Base-by-base conservation (phyloP, 371 early-diverging fungal species). In the Circinella minor region DNA sequence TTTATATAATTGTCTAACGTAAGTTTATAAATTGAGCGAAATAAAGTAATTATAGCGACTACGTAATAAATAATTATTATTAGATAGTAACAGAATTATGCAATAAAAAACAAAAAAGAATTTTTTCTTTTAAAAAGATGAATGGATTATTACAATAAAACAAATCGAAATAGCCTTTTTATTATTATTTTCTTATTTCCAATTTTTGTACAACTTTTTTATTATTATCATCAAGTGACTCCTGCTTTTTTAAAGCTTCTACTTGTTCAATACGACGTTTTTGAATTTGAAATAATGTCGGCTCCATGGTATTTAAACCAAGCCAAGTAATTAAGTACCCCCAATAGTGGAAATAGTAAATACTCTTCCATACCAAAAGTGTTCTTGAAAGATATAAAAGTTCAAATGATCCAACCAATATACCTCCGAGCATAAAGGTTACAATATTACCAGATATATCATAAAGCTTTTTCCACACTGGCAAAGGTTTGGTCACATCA, bases 401-500 rank as follows among this genome's bases (percentile, higher is more conserved):
- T 70, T 91, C 78, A 75, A 95, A 96, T n/a, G 95, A 88, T 48
- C 87, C 85, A 14, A 87, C 88, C 10, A 89, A 48, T 76, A 90
- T 90, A 76, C 93, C 91, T 65, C 95, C 74, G 13, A 86, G 75
- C 37, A 85, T 74, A 73, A 89, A 87, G 7, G 94, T 90, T 34
- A 82, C 49, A 17, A 89, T 38, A 84, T 89, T 90, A 7, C 93
- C 93, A 57, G 83, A 63, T 3, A 90, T 14, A 72, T 94, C 92
- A 74, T 97, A 95, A 36, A 76, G 47, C 15, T 63, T 61, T 20
- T 73, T 77, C 67, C 84, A 86, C 4, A 61, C 17, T 9, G 74
- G 68, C 3, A 74, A 75, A 10, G 81, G 71, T 51, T 51, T 8
- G 5, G n/a, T 14, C 5, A n/a, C 17, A 4, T 81, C 76, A 15